These are phyloP conservation scores for Leccinum disarticulatum DNA, from an alignment of 768 basidiomycete species.

Conservation along the genomic window DNA sequence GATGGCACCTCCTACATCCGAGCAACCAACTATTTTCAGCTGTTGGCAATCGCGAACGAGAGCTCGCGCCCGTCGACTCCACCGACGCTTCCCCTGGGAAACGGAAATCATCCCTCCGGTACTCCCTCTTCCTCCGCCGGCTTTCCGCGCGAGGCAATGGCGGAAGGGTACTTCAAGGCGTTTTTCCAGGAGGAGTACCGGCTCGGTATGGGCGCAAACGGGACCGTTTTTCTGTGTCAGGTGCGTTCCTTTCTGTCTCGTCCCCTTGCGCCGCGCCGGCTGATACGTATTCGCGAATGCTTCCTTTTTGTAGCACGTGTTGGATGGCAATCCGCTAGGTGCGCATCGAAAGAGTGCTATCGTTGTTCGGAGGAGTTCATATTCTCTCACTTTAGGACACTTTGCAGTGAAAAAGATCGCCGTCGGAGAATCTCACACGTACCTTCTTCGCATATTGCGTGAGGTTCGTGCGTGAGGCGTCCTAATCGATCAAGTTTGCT, in stretches of 20 bases:
- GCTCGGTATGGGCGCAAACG: conserved; percentile 94
- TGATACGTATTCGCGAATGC: conserved; percentile 1
- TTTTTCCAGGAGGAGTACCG: conserved; percentile 91
- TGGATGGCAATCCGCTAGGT: conserved; percentile 87
- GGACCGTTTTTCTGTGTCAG: conserved; percentile 86
- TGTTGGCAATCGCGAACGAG: conserved; percentile 73
- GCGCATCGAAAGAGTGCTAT: conserved; percentile 1
- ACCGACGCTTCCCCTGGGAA: conserved; percentile 26
- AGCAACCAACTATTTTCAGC: conserved; percentile 77
- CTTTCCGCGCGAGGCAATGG: conserved; percentile 74
- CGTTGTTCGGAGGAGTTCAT: neutral
- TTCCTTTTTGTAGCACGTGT: conserved; percentile 56
- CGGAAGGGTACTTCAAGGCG: conserved; percentile 88
- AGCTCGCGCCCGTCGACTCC: conserved; percentile 53
- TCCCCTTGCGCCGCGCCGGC: neutral
- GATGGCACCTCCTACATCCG: conserved; percentile 49
- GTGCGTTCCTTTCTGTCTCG: conserved; percentile 37
- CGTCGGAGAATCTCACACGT: conserved; percentile 85
- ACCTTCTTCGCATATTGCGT: conserved; percentile 76
- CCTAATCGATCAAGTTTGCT: neutral
- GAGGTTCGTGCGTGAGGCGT: conserved; percentile 49
- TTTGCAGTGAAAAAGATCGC: conserved; percentile 98
- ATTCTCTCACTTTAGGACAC: conserved; percentile 46
- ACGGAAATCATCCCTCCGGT: conserved; percentile 24
- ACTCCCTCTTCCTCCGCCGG: neutral